Conservation (phyloP, 345 rosid species). For the Cardamine occulta region DNA sequence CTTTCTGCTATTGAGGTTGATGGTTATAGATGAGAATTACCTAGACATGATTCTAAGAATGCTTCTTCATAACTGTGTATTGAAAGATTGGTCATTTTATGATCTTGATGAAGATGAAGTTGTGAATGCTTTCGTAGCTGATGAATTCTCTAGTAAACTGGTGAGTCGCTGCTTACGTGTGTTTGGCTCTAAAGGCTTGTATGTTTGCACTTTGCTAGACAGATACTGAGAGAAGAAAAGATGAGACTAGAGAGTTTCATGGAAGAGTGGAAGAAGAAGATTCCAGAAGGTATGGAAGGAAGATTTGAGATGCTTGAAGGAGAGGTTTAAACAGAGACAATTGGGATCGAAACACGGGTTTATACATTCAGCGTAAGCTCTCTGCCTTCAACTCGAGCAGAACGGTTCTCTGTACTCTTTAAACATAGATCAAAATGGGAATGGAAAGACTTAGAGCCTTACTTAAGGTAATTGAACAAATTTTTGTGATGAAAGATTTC, state of each 20-base stretch:
- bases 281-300: slow-evolving; percentile 71
- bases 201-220: slow-evolving; percentile 77
- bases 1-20: slow-evolving; percentile 81
- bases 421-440: slow-evolving; percentile 82
- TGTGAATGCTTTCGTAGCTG: slow-evolving; percentile 56
- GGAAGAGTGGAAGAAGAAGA: slow-evolving; percentile 67
- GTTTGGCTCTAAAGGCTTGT: slow-evolving; percentile 63
- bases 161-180: slow-evolving; percentile 64
- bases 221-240: slow-evolving; percentile 63
- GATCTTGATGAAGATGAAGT: slow-evolving; percentile 67
- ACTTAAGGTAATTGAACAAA: slow-evolving; percentile 56
- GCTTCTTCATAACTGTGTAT: slow-evolving; percentile 65
- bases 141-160: slow-evolving; percentile 65
- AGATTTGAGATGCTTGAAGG: slow-evolving; percentile 84
- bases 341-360: slow-evolving; percentile 79
- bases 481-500: not conserved
- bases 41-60: slow-evolving; percentile 66
- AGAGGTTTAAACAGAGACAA: slow-evolving; percentile 79
- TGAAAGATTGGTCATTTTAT: slow-evolving; percentile 73
- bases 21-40: slow-evolving; percentile 74
- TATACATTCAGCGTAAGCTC: slow-evolving; percentile 66
- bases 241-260: slow-evolving; percentile 65
- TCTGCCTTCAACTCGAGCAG: slow-evolving; percentile 74
- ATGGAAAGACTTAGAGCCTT: slow-evolving; percentile 87
- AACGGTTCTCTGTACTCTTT: slow-evolving; percentile 71